A percentile compares a stretch with the other conserved stretches of the same genome.
Evolutionary conservation across 169 alveolate genomes (phyloP).

Genomic region (Cryptosporidium tyzzeri): DNA sequence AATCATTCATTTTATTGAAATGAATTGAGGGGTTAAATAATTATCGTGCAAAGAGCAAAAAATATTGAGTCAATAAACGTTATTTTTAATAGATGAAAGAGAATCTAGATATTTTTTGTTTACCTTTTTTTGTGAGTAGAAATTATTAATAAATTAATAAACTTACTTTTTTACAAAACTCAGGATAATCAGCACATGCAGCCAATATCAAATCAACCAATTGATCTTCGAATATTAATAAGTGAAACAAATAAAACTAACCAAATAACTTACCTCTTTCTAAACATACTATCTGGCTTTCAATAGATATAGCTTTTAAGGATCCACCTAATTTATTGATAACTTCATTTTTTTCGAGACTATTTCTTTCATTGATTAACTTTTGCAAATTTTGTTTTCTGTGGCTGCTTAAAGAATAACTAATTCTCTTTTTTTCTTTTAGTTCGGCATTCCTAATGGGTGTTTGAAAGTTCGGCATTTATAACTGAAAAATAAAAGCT

Average conservation of each 20-base stretch:
- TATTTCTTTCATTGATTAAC: conserved; percentile 29
- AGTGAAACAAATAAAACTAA: neutral
- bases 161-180: conserved; percentile 52
- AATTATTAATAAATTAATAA: too few species aligned
- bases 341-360: conserved; percentile 23
- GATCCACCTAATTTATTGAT: conserved; percentile 33
- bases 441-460: conserved; percentile 8
- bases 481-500: neutral
- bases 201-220: conserved; percentile 35
- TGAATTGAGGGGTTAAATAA: neutral
- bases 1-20: neutral
- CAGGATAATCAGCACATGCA: conserved; percentile 65
- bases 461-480: conserved; percentile 9
- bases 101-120: conserved; percentile 52
- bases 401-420: conserved; percentile 43
- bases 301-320: conserved; percentile 50
- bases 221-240: conserved; percentile 8
- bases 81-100: conserved; percentile 16
- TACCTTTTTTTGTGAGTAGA: conserved; percentile 19
- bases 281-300: conserved; percentile 56
- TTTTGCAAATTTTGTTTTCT: conserved; percentile 14
- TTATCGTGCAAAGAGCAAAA: too few species aligned
- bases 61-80: neutral
- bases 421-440: conserved; percentile 32
- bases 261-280: conserved; percentile 49